Base-by-base conservation (phyloP, 1,139 yeast species). In the Hyphopichia fennica region DNA sequence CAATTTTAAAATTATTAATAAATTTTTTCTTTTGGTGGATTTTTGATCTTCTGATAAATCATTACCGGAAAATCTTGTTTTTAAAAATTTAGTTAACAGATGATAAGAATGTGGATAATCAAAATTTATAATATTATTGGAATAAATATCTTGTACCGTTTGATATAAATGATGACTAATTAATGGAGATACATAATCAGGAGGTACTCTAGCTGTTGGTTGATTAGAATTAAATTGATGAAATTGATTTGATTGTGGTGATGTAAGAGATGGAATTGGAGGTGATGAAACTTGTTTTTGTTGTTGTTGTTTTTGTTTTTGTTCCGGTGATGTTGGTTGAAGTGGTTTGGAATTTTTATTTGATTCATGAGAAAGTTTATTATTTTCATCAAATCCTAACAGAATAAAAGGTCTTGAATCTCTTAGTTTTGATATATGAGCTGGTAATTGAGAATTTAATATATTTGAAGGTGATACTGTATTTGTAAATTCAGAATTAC, bases 91-190 rank as follows among this genome's bases (percentile, higher is more conserved):
- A 40, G 85, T 74, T 38, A 84, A 65, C 25, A 81, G 79, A 58
- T 79, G 86, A 54, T 84, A 84, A 31, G 86, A 84, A 51, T 72
- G 74, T 6, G 87, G 87, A 50, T 84, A 84, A 56, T 83, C 83
- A 52, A 82, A 83, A 35, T 84, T 78, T 40, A 75, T 72, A 36
- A 77, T 70, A 37, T 74, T 65, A 47, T 73, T 75, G 30, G 81
- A 67, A 54, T 82, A 84, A 36, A 84, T 79, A 53, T 84, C 90
- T 48, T 79, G 80, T 0, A 86, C 87, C 1, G 78, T 72, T 53
- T 80, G 82, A 47, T 82, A 79, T 29, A 81, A 62, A 52, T 82
- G 83, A 47, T 85, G 77, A 41, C 82, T 69, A 10, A 77, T 69
- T 42, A 81, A 62, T 3, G 88, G 88, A 4, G 84, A 69, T 3